A percentile compares a stretch with the other conserved stretches of the same genome.
These are phyloP conservation scores for Rhamnella rubrinervis DNA, from an alignment of 331 rosid genomes.

Conservation along the genomic window DNA sequence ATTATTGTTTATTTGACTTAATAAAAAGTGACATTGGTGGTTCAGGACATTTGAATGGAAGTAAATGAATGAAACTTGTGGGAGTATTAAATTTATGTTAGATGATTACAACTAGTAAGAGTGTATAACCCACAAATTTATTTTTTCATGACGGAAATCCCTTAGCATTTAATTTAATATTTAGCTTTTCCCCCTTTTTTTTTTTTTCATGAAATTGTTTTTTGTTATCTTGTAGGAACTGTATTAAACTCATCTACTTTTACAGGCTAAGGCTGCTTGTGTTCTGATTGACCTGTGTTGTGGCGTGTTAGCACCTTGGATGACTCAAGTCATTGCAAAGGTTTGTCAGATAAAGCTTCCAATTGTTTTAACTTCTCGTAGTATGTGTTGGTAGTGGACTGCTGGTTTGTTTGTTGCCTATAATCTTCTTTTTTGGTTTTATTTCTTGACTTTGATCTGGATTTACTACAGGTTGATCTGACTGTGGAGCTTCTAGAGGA, in stretches of 20 bases:
- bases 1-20: neutral
- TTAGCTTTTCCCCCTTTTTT: too few species aligned
- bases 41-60: neutral
- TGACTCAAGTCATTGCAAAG: slow-evolving; percentile 82
- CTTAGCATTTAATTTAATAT: neutral
- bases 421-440: slow-evolving; percentile 4
- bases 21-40: neutral
- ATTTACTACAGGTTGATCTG: slow-evolving; percentile 73
- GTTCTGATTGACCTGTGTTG: slow-evolving; percentile 84
- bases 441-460: slow-evolving; percentile 24
- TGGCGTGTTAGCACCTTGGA: slow-evolving; percentile 83
- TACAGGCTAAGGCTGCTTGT: slow-evolving; percentile 91
- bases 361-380: neutral
- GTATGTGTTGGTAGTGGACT: neutral
- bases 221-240: too few species aligned
- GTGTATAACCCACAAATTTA: neutral
- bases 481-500: slow-evolving; percentile 89
- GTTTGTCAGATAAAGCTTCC: slow-evolving; percentile 39
- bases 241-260: slow-evolving; percentile 20
- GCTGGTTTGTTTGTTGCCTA: slow-evolving; percentile 2
- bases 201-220: too few species aligned
- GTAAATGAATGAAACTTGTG: neutral
- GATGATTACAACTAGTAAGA: neutral
- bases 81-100: neutral
- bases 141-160: neutral